Percentiles rank a stretch among this genome's conserved stretches.
These are phyloP conservation scores for Obba rivulosa DNA, from an alignment of 768 basidiomycete genomes.

Conservation along the genomic window DNA sequence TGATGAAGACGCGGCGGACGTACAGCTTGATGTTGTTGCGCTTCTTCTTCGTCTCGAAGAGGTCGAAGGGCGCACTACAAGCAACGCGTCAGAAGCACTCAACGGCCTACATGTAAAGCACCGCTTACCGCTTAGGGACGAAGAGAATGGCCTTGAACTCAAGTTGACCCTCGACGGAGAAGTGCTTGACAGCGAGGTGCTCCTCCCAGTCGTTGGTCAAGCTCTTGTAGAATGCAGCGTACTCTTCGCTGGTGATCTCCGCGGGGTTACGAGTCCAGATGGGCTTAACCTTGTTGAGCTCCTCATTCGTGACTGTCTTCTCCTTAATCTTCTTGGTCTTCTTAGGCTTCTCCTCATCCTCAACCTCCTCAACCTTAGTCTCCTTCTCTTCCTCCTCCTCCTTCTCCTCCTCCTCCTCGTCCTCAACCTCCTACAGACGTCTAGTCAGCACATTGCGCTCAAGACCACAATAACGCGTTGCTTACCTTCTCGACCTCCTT, in stretches of 20 bases:
- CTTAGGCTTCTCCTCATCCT: slow-evolving; percentile 64
- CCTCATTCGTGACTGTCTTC: slow-evolving; percentile 84
- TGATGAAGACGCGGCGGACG: slow-evolving; percentile 99
- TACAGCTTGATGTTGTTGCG: slow-evolving; percentile 99
- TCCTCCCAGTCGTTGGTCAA: slow-evolving; percentile 99
- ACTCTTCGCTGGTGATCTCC: slow-evolving; percentile 92
- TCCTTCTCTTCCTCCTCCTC: slow-evolving; percentile 77
- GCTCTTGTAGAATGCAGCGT: slow-evolving; percentile 97
- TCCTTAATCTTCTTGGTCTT: slow-evolving; percentile 85
- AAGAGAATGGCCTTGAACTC: slow-evolving; percentile 99
- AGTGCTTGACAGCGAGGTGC: slow-evolving; percentile 99
- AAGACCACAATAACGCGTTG: slow-evolving; percentile 3
- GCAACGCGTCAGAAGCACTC: slow-evolving; percentile 7
- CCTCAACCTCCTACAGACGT: slow-evolving; percentile 61
- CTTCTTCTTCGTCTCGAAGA: slow-evolving; percentile 99
- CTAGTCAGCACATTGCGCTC: not conserved
- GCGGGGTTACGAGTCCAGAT: slow-evolving; percentile 98
- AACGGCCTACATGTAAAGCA: not conserved
- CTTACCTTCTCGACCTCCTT: slow-evolving; percentile 99
- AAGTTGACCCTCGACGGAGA: slow-evolving; percentile 99
- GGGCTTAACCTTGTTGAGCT: slow-evolving; percentile 99
- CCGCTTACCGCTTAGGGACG: slow-evolving; percentile 84
- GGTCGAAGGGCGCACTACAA: slow-evolving; percentile 90
- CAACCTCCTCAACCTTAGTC: slow-evolving; percentile 70
- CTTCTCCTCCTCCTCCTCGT: slow-evolving; percentile 74